phyloP scores from a whole-genome alignment of 495 filamentous ascomycete species.

The Talaromyces liani region DNA sequence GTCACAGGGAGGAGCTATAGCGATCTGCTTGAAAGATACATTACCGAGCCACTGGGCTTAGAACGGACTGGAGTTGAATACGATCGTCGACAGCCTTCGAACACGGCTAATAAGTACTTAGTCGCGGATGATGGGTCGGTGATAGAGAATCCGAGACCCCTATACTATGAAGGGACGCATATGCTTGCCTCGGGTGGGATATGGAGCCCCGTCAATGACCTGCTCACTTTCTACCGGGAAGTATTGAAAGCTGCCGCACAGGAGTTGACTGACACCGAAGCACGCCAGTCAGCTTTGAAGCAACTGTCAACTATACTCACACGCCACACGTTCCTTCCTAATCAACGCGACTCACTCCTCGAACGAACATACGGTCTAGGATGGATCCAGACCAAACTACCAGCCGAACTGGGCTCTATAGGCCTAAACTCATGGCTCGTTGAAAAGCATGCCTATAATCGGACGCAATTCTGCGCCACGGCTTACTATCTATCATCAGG shows the following conservation, averaged over 20 bases:
- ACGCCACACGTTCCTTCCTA: neutral
- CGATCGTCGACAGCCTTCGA: neutral
- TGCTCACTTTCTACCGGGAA: neutral
- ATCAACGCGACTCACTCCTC: neutral
- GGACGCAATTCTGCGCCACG: neutral
- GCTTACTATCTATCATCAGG: neutral
- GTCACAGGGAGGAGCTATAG: neutral
- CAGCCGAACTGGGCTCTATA: neutral
- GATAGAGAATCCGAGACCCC: neutral
- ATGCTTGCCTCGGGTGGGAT: neutral
- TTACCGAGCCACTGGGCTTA: neutral
- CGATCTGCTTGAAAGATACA: neutral
- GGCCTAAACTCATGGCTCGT: neutral
- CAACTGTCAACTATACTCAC: neutral
- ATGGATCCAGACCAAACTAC: neutral
- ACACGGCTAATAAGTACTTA: neutral
- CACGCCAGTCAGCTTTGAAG: neutral
- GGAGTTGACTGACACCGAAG: neutral
- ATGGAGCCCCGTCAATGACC: neutral
- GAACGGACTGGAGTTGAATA: neutral
- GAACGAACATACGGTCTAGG: neutral
- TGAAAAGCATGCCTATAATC: neutral
- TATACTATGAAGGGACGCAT: neutral
- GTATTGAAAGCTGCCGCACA: neutral
- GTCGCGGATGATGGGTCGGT: neutral